A percentile compares a stretch with the other conserved stretches of the same genome.
phyloP scores from a whole-genome alignment of 306 rosid species.

The Crotalaria pallida region DNA sequence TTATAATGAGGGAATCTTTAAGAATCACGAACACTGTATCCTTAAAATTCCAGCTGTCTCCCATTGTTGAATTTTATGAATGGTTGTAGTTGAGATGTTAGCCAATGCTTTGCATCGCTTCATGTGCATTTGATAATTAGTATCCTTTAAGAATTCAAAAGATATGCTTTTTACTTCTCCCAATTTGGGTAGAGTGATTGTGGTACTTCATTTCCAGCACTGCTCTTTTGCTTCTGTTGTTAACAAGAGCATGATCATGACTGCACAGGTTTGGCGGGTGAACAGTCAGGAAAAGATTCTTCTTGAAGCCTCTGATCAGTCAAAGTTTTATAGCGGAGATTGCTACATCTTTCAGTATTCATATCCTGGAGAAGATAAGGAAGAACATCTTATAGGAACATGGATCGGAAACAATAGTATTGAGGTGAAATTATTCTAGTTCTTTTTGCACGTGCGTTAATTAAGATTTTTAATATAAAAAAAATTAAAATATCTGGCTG shows the following conservation, averaged over 20 bases:
- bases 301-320: slow-evolving; percentile 73
- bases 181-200: background rate
- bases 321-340: slow-evolving; percentile 87
- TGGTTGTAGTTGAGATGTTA: slow-evolving; percentile 9
- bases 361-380: slow-evolving; percentile 91
- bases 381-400: slow-evolving; percentile 79
- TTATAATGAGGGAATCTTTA: slow-evolving; percentile 4
- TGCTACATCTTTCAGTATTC: slow-evolving; percentile 89
- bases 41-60: slow-evolving; percentile 14
- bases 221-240: slow-evolving; percentile 21
- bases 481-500: background rate
- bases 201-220: background rate
- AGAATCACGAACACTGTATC: background rate
- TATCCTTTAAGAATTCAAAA: background rate
- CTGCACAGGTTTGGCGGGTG: slow-evolving; percentile 86
- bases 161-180: slow-evolving; percentile 4
- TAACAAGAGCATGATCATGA: slow-evolving; percentile 27
- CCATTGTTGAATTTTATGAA: slow-evolving; percentile 16
- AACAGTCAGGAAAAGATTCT: slow-evolving; percentile 70
- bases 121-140: slow-evolving; percentile 14
- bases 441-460: slow-evolving; percentile 2
- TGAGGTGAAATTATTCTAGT: slow-evolving; percentile 59
- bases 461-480: background rate
- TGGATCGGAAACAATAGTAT: slow-evolving; percentile 90
- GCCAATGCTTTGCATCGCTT: background rate